Conservation (phyloP, 2,329 filamentous ascomycete species). For the Colletotrichum sp. region DNA sequence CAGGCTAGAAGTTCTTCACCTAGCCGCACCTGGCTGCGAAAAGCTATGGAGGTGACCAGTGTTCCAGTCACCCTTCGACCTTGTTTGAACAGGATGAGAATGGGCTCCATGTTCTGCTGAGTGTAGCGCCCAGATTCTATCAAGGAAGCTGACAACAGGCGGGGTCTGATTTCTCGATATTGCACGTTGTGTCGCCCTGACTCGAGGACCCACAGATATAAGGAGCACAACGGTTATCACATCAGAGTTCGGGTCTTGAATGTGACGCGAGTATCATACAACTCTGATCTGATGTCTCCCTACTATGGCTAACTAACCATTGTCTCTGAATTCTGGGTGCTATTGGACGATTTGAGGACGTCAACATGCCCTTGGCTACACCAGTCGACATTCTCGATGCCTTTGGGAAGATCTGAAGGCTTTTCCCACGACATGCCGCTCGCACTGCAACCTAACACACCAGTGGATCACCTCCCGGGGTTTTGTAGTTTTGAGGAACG, state of each 20-base stretch:
- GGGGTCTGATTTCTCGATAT: background rate
- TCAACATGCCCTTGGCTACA: background rate
- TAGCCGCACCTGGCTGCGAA: background rate
- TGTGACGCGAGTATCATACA: background rate
- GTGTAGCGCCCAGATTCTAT: background rate
- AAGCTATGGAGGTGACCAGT: background rate
- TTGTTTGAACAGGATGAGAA: slow-evolving; percentile 50
- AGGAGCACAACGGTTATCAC: background rate
- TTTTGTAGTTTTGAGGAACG: slow-evolving; percentile 40
- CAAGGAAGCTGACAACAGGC: background rate
- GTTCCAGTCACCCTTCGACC: background rate
- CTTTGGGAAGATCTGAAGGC: background rate
- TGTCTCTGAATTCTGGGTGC: background rate
- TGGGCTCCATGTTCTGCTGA: slow-evolving; percentile 36
- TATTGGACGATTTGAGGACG: background rate
- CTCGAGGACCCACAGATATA: background rate
- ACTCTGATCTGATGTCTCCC: background rate
- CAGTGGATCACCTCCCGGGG: slow-evolving; percentile 21
- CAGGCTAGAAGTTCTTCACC: background rate
- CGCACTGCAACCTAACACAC: slow-evolving; percentile 41
- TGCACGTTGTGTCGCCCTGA: background rate
- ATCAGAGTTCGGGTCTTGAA: background rate
- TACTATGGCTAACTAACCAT: background rate
- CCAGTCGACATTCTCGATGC: background rate
- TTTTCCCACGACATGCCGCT: slow-evolving; percentile 50